Evolutionary conservation across 176 grass and related monocot species (phyloP).

Genomic region (Microstegium vimineum): DNA sequence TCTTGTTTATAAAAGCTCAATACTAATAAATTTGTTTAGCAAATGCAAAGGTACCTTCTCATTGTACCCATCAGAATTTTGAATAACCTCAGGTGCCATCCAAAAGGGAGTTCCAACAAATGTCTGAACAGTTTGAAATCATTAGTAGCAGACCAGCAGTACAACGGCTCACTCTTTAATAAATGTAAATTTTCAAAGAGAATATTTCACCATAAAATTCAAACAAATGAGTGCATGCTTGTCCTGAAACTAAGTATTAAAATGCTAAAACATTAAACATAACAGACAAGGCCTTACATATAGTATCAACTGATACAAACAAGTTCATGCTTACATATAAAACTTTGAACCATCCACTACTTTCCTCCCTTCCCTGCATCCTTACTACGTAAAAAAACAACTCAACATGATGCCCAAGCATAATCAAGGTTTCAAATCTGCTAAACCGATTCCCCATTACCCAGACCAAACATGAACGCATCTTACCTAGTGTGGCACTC

Average conservation of each 20-base stretch:
- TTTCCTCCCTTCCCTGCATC: background rate
- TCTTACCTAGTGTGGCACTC: background rate
- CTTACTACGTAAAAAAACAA: background rate
- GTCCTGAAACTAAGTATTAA: background rate
- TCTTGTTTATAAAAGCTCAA: constrained; percentile 22
- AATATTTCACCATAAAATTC: background rate
- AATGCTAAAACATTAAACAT: constrained; percentile 17
- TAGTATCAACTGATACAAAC: background rate
- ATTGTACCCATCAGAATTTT: constrained; percentile 98
- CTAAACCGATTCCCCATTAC: background rate
- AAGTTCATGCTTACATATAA: background rate
- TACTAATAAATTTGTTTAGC: constrained; percentile 21
- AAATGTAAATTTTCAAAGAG: constrained; percentile 9
- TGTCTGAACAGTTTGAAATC: constrained; percentile 60
- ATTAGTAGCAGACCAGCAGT: constrained; percentile 1
- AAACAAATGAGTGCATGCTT: background rate
- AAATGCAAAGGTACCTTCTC: constrained; percentile 71
- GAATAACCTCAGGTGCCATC: constrained; percentile 99
- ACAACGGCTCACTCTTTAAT: constrained; percentile 10
- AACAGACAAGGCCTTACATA: constrained; percentile 3
- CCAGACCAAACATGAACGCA: background rate
- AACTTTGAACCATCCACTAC: background rate
- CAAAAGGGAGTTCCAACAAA: constrained; percentile 99
- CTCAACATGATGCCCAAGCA: background rate
- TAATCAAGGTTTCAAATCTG: background rate